These are phyloP conservation scores for Verticillium zaregamsianum DNA, from an alignment of 2,329 filamentous ascomycete genomes.

Conservation along the genomic window DNA sequence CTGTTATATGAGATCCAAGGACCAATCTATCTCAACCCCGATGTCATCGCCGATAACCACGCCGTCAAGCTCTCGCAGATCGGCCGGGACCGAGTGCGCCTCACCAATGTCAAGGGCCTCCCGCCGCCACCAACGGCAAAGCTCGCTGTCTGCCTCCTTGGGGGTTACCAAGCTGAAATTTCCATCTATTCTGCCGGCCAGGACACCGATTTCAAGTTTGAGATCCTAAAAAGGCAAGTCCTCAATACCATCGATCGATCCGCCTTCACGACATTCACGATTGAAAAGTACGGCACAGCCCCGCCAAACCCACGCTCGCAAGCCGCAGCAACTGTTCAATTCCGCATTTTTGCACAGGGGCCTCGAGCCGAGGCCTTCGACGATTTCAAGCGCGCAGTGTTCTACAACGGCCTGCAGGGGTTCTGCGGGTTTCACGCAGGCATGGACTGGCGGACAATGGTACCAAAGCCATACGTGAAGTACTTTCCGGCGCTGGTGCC, in stretches of 20 bases:
- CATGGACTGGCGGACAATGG: conserved; percentile 31
- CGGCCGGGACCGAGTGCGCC: conserved; percentile 26
- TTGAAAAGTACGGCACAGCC: conserved; percentile 22
- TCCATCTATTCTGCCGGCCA: conserved; percentile 17
- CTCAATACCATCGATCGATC: conserved; percentile 11
- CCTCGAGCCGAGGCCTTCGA: conserved; percentile 13
- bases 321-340: conserved; percentile 32
- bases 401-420: conserved; percentile 26
- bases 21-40: conserved; percentile 41
- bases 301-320: conserved; percentile 23
- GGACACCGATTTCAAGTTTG: conserved; percentile 21
- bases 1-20: conserved; percentile 46
- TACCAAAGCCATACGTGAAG: conserved; percentile 21
- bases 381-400: conserved; percentile 12
- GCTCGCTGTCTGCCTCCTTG: conserved; percentile 30
- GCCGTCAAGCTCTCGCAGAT: conserved; percentile 29
- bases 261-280: conserved; percentile 22
- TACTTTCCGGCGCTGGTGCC: conserved; percentile 26
- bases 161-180: conserved; percentile 32
- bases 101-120: conserved; percentile 31
- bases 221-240: conserved; percentile 20
- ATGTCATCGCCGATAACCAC: conserved; percentile 39
- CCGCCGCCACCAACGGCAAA: conserved; percentile 35
- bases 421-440: conserved; percentile 26
- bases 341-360: conserved; percentile 35